A percentile compares a stretch with the other conserved stretches of the same genome.
These are phyloP conservation scores for Candida multigemmis DNA, from an alignment of 805 yeast species.

Conservation along the genomic window DNA sequence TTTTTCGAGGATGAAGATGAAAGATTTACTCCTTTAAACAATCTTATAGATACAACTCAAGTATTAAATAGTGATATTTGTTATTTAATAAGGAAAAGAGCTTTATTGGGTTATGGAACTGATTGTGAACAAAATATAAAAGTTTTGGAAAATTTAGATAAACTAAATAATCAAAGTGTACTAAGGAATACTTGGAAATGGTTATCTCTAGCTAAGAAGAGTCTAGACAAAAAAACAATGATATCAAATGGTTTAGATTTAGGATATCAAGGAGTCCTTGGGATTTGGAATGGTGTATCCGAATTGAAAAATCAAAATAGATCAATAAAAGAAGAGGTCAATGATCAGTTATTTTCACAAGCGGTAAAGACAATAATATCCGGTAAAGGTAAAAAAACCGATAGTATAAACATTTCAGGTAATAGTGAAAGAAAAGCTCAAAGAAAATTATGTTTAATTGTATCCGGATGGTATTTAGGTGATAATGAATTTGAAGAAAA, in stretches of 20 bases:
- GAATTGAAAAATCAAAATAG: conserved; percentile 40
- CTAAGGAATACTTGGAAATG: conserved; percentile 85
- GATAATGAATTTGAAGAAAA: conserved; percentile 66
- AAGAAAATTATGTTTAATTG: conserved; percentile 69
- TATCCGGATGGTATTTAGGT: conserved; percentile 87
- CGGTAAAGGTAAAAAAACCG: conserved; percentile 38
- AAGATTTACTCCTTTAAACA: conserved; percentile 17
- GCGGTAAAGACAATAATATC: conserved; percentile 46
- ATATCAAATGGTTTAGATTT: conserved; percentile 63
- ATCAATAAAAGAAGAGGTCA: conserved; percentile 15
- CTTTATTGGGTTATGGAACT: conserved; percentile 61
- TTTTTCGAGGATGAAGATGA: conserved; percentile 13
- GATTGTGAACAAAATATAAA: conserved; percentile 57
- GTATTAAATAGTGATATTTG: conserved; percentile 69
- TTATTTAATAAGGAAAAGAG: conserved; percentile 61
- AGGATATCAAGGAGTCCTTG: conserved; percentile 81
- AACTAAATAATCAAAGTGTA: conserved; percentile 40
- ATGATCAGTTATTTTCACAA: conserved; percentile 34
- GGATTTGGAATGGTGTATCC: conserved; percentile 77
- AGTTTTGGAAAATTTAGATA: conserved; percentile 43
- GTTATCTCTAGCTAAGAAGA: conserved; percentile 64
- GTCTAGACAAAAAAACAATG: conserved; percentile 60
- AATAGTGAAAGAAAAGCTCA: conserved; percentile 49
- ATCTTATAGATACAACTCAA: conserved; percentile 22
- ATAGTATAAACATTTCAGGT: conserved; percentile 35